Conservation (phyloP, 139 green algal genomes). For the Eudorina sp. region DNA sequence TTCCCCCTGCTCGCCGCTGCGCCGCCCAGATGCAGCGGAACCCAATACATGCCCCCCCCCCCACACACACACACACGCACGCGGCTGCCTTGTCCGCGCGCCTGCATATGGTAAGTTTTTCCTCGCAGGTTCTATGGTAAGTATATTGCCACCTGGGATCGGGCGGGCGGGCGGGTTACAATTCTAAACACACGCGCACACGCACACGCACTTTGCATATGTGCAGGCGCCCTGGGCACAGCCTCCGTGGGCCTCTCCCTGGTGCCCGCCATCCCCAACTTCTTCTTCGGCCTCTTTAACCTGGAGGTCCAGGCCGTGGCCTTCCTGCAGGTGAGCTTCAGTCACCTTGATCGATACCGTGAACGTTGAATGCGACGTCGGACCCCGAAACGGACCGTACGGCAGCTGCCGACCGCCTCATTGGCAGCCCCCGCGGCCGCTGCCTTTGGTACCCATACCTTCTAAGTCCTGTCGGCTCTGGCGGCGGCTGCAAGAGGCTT, state of each 20-base stretch:
- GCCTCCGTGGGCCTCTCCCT: slow-evolving; percentile 13
- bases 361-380: not conserved
- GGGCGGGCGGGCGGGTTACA: too few species aligned
- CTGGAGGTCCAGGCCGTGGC: not conserved
- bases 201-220: too few species aligned
- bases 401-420: not conserved
- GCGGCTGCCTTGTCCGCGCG: too few species aligned
- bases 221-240: slow-evolving; percentile 22
- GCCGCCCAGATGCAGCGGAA: not conserved
- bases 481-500: not conserved
- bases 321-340: slow-evolving; percentile 5
- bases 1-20: not conserved
- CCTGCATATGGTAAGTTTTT: too few species aligned
- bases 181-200: too few species aligned
- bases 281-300: slow-evolving; percentile 43
- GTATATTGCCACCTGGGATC: not conserved
- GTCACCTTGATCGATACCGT: too few species aligned
- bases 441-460: not conserved
- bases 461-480: too few species aligned
- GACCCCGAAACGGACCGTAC: too few species aligned
- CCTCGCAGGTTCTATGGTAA: not conserved
- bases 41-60: not conserved
- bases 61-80: too few species aligned
- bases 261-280: not conserved
- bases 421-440: not conserved